Conservation (phyloP, 352 stramenopile genomes). For the Phytophthora sojae region DNA sequence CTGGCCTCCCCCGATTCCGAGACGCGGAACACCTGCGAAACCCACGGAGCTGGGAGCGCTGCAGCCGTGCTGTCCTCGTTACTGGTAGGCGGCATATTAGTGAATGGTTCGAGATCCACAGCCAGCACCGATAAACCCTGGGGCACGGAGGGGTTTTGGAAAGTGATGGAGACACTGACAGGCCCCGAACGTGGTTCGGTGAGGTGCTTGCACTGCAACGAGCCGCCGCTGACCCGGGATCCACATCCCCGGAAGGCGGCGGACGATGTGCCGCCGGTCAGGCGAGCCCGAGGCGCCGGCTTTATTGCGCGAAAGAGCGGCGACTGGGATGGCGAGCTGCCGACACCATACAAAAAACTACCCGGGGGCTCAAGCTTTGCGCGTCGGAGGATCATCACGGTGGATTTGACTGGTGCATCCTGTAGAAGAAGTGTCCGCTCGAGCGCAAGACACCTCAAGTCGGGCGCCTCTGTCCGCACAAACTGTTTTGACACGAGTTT, state of each 20-base stretch:
- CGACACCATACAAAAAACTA: constrained; percentile 25
- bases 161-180: constrained; percentile 19
- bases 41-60: constrained; percentile 20
- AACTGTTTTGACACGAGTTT: constrained; percentile 6
- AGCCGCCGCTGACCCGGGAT: constrained; percentile 3
- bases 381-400: constrained; percentile 11
- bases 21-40: constrained; percentile 34
- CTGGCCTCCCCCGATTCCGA: constrained; percentile 21
- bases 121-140: constrained; percentile 1
- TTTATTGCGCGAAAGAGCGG: constrained; percentile 19
- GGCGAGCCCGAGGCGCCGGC: constrained; percentile 27
- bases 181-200: constrained; percentile 22
- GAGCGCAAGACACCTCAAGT: constrained; percentile 16
- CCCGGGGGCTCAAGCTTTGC: constrained; percentile 27
- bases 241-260: constrained; percentile 15
- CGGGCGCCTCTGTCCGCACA: constrained; percentile 1
- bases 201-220: constrained; percentile 13
- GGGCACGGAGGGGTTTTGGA: constrained; percentile 18
- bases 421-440: constrained; percentile 29
- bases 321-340: constrained; percentile 11
- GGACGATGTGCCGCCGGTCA: constrained; percentile 33
- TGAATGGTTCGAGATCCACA: constrained; percentile 1
- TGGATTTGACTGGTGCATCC: constrained; percentile 29
- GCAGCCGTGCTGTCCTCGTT: constrained; percentile 23
- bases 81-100: constrained; percentile 25